Base-by-base conservation (phyloP, 2,329 filamentous ascomycete species). In the Hypoxylon sp. region DNA sequence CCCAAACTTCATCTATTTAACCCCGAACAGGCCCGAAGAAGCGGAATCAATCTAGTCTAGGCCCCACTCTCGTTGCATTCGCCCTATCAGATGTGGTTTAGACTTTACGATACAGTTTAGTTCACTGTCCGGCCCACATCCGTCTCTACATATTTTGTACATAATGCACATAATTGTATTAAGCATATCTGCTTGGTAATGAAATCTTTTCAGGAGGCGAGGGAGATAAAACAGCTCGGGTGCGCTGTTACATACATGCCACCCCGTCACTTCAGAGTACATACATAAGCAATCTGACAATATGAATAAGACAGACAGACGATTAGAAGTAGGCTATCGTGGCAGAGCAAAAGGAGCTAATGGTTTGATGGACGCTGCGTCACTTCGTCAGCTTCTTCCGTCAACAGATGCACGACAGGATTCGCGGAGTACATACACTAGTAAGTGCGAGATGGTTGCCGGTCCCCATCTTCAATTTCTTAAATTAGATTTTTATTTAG, bases 401-500 rank as follows among this genome's bases (percentile, higher is more conserved):
- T 31, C 39, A 52, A 39, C 42, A 52, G 55, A 58, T 39, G 65
- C 55, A 63, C 44, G 47, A 44, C 42, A 46, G 48, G 58, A 63
- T 54, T 48, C 60, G 65, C 46, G 55, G 61, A 65, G 65, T 53
- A 56, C 66, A 47, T 47, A 55, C 52, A 42, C 29, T 31, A 31
- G 8, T 51, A 50, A 50, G 51, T 37, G 44, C 35, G 37, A 44
- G 55, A 59, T 39, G 62, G 46, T 57, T 52, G 52, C 50, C 31
- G 42, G 22, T 52, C 35, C 47, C 58, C 54, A 19, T 59, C 33
- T 61, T 37, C 17, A 33, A 63, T 55, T 65, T 65, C 68, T 70
- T 70, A 63, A 63, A 56, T 68, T 68, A 68, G 68, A 65, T 10
- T 42, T 37, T 57, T 33, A 60, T 63, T 54, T 46, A 66, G 50